Evolutionary conservation across 352 stramenopile species (phyloP).

Genomic region (Globisporangium cystogenes): DNA sequence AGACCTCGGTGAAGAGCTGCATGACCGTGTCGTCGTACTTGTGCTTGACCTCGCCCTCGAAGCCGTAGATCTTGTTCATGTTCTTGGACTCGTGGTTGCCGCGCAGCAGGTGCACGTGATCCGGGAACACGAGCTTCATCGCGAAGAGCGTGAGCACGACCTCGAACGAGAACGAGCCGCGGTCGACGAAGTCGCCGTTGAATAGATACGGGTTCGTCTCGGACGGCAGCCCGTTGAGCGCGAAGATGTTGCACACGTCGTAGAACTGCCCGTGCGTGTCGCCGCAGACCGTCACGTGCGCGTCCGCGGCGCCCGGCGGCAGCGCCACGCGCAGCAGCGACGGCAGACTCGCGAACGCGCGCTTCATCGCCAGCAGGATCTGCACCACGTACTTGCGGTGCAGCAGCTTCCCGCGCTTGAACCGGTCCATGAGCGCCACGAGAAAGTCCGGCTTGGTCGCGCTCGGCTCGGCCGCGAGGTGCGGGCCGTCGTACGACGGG

Average conservation of each 20-base stretch:
- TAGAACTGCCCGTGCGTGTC: conserved; percentile 99
- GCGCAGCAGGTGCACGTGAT: conserved; percentile 92
- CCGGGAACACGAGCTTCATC: conserved; percentile 95
- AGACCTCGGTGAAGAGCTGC: conserved; percentile 98
- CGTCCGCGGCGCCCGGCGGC: conserved; percentile 35
- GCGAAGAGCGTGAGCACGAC: conserved; percentile 97
- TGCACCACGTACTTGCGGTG: conserved; percentile 97
- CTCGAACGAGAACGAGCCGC: conserved; percentile 98
- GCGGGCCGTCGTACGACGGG: conserved; percentile 70
- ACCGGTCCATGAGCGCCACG: conserved; percentile 91
- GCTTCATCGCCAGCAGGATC: conserved; percentile 93
- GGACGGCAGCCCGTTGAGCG: conserved; percentile 95
- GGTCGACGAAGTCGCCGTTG: conserved; percentile 99
- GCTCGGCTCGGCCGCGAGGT: conserved; percentile 47
- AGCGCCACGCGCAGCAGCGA: conserved; percentile 89
- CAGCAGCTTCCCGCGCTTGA: conserved; percentile 96
- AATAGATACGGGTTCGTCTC: conserved; percentile 98
- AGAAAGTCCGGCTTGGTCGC: conserved; percentile 84
- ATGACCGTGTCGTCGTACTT: conserved; percentile 99
- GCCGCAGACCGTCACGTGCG: conserved; percentile 95
- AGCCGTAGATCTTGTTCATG: conserved; percentile 99
- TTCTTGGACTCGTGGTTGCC: conserved; percentile 99
- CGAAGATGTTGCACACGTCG: conserved; percentile 99
- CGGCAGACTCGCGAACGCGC: conserved; percentile 84
- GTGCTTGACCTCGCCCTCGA: conserved; percentile 98